These are phyloP conservation scores for Diplotaxis tenuifolia DNA, from an alignment of 345 rosid species.

Conservation along the genomic window DNA sequence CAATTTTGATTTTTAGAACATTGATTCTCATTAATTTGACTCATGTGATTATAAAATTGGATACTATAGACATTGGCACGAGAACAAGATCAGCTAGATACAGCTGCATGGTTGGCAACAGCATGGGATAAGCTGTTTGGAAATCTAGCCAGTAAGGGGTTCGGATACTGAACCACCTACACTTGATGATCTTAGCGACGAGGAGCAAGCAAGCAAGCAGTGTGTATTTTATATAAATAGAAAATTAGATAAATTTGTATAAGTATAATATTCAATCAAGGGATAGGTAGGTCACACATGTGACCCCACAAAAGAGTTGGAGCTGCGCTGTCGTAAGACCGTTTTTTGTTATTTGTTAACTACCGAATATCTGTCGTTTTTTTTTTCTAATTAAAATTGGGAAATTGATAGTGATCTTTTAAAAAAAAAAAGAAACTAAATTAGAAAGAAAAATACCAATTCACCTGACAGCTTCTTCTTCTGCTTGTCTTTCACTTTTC, in stretches of 20 bases:
- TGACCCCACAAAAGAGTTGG: constrained; percentile 18
- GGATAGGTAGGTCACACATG: constrained; percentile 1
- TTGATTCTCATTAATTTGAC: not conserved
- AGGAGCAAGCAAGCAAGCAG: not conserved
- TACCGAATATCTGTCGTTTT: constrained; percentile 37
- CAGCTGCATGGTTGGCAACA: no score
- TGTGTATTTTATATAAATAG: not conserved
- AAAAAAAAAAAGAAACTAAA: no score
- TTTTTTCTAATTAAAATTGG: not conserved
- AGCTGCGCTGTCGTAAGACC: constrained; percentile 26
- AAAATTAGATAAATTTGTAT: not conserved
- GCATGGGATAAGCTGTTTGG: no score
- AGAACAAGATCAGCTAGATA: no score
- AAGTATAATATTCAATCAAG: not conserved
- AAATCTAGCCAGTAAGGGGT: no score
- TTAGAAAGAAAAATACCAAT: not conserved
- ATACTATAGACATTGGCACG: no score
- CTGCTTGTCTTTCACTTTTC: not conserved
- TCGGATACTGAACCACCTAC: no score
- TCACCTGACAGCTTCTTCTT: constrained; percentile 26
- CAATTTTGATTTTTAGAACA: no score
- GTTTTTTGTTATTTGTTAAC: not conserved
- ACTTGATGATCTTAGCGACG: no score
- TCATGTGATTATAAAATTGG: not conserved
- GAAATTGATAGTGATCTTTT: not conserved